Conservation (phyloP, 78 protist species). For the Polysphondylium violaceum region DNA sequence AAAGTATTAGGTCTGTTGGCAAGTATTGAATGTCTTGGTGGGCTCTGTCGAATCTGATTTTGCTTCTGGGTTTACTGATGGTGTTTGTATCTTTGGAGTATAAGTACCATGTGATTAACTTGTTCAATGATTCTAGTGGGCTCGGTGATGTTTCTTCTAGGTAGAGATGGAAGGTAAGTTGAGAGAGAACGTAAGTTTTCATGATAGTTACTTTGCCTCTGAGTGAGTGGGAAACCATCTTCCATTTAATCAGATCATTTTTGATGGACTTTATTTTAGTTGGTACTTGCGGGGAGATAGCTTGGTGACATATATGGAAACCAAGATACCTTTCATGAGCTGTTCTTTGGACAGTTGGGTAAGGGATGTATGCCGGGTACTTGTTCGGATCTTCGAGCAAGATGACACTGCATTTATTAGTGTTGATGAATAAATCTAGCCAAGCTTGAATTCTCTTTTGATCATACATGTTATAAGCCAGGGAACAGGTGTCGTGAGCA, state of each 20-base stretch:
- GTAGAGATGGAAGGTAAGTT: not conserved
- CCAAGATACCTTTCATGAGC: slow-evolving; percentile 8
- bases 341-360: not conserved
- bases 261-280: not conserved
- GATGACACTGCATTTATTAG: not conserved
- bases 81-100: not conserved
- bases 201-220: not conserved
- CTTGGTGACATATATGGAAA: not conserved
- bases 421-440: not conserved
- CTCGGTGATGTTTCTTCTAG: not conserved
- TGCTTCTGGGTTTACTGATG: too few relatives aligned
- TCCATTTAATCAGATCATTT: not conserved
- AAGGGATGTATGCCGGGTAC: not conserved
- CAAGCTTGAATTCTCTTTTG: not conserved
- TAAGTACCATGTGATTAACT: not conserved
- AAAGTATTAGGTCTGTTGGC: too few relatives aligned
- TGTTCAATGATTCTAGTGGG: not conserved
- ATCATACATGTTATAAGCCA: not conserved
- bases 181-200: not conserved
- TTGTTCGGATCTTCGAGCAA: not conserved
- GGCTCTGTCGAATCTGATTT: too few relatives aligned
- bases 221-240: not conserved
- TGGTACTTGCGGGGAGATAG: not conserved
- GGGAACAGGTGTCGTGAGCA: not conserved
- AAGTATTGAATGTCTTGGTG: too few relatives aligned